Base-by-base conservation (phyloP, 139 green algal genomes). In the Coelastrella sp. region DNA sequence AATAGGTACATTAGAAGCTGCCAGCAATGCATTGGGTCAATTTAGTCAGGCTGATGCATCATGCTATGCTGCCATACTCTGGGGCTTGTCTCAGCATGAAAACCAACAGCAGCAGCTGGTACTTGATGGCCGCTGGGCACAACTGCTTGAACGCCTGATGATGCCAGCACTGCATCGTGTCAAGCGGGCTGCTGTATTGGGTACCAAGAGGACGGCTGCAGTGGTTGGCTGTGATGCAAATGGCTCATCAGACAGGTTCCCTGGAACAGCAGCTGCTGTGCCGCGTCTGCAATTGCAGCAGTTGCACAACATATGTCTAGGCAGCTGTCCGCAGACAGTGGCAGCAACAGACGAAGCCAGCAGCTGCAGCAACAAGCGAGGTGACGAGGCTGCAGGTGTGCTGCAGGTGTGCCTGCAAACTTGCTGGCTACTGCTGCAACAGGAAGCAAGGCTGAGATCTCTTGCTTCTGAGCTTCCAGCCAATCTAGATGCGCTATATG, bases 371-470 rank as follows among this genome's bases (percentile, higher is more conserved):
- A 38, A 11, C 25, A 79, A 38, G 41, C 45, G 71, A 32, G 71
- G 41, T 23, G 41, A 41, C 40, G 71, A 79, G 27, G 71, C 71
- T 30, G 71, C n/a, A 19, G 38, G 71, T 13, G 41, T 79, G 25
- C 15, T 79, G 41, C 41, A 32, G 25, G 11, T 79, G n/a, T 63
- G 71, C 43, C 5, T 79, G 40, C 71, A 79, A n/a, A 63, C 71
- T 11, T 79, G 71, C n/a, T 79, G 71, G 71, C 71, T 79, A 41
- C 71, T 79, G 41, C n/a, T 79, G 71, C 71, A 79, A 41, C 71
- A 79, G n/a, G 41, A 79, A 23, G 41, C n/a, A 5, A 62, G n/a
- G n/a, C 45, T 62, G 41, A 35, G 71, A 41, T 37, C 38, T 25
- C 34, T 79, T 41, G 71, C 71, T 79, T 41, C 41, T 62, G 71